Evolutionary conservation across 2,329 filamentous ascomycete genomes (phyloP), one percentile per base, ranked within the genome.

Genomic region (Teratosphaeria viscida): DNA sequence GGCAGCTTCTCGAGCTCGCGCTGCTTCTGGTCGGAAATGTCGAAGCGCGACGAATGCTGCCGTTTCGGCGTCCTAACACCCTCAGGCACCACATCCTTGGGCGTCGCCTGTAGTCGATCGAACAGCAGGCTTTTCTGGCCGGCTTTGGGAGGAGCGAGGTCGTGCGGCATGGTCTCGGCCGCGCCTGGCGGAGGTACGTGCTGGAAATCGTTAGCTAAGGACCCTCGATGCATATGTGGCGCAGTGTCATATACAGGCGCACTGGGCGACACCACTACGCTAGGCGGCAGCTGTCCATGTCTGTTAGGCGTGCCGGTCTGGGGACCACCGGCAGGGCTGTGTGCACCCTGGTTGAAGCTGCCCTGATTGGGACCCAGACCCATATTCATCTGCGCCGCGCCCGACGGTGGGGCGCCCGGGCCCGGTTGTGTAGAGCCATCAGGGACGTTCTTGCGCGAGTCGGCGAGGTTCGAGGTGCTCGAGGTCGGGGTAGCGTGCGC

Each of bases 91-190:
- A 68, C 69, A 76, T 99, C 94, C 75, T 96, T 96, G 57, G 95
- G 95, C 1, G 92, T 95, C 61, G 92, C 88, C 73, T 96, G 91
- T 62, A 96, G 83, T 62, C 90, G 85, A 73, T 95, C 90, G 75
- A 91, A 95, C 69, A 95, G 85, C 67, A 90, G 78, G 23, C 90
- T 94, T 70, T 88, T 97, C 71, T 88, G 84, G 58, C 90, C 90
- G 52, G 89, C 87, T 76, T 96, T 95, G 19, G 94, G 94, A 58
- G 94, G 94, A 34, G 91, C 90, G 61, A 99, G 85, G 73, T 99
- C 94, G 71, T 95, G 90, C 57, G 94, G 94, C 92, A 99, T 97
- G 5, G 92, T 96, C 78, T 99, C 94, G 64, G 92, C 88, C 60
- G 92, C 88, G 66, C 94, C 94, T 55, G 94, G 94, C 63, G 91